These are phyloP conservation scores for Trypethelium eluteriae DNA, from an alignment of 495 filamentous ascomycete genomes.

Conservation along the genomic window DNA sequence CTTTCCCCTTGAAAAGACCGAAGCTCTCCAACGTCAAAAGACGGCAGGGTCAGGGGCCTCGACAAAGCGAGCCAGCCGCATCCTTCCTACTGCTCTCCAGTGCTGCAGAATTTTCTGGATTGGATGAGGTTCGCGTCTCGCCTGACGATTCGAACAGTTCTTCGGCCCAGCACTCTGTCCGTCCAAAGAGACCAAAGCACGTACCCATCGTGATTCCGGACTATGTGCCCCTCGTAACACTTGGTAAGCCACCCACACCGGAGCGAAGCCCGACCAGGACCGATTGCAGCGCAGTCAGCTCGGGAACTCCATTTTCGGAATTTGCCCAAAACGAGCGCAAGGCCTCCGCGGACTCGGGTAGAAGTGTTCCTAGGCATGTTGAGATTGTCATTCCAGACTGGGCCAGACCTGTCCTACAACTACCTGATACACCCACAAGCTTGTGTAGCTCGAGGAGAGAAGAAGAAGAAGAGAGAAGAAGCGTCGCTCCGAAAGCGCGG, in stretches of 20 bases:
- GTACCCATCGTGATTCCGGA: conserved; percentile 37
- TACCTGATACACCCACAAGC: conserved; percentile 22
- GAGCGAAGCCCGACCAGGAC: conserved; percentile 20
- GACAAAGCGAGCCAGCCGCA: neutral
- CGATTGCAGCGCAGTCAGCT: conserved; percentile 22
- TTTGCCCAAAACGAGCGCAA: conserved; percentile 26
- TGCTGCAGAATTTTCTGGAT: neutral
- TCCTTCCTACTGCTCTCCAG: neutral
- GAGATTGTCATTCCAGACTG: conserved; percentile 36
- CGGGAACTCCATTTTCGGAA: conserved; percentile 24
- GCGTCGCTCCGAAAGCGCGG: conserved; percentile 3
- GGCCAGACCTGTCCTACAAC: conserved; percentile 31
- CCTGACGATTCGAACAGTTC: neutral
- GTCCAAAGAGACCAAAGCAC: conserved; percentile 32
- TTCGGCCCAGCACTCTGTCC: neutral
- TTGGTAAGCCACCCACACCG: conserved; percentile 23
- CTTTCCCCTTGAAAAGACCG: conserved; percentile 8
- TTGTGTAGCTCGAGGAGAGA: conserved; percentile 6
- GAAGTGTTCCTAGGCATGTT: conserved; percentile 32
- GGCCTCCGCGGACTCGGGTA: conserved; percentile 21
- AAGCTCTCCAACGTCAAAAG: neutral
- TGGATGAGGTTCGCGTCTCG: neutral
- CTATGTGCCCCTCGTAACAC: conserved; percentile 32
- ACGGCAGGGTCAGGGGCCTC: neutral
- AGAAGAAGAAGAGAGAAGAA: neutral